Base-by-base conservation (phyloP, 2,329 filamentous ascomycete genomes). In the Alternaria longipes region DNA sequence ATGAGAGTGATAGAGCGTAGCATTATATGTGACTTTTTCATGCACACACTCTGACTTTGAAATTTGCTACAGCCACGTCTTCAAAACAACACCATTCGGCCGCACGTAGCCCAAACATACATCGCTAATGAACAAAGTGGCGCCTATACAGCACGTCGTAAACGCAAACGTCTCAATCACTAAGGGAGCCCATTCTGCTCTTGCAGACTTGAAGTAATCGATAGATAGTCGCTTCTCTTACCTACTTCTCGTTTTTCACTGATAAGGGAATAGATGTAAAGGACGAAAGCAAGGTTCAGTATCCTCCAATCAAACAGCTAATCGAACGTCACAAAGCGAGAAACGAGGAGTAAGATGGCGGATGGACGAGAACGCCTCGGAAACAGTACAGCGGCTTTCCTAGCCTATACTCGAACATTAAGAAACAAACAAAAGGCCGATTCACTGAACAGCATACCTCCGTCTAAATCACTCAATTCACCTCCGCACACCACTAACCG, bases 381-480 rank as follows among this genome's bases (percentile, higher is more conserved):
- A 56, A 40, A 50, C 32, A 14, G 7, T 50, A 11, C 40, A 57
- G 38, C 45, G 41, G 14, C 47, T 61, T 16, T 50, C 46, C 18
- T 26, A 91, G 93, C 80, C 82, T 94, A 67, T 94, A 93, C 82
- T 92, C 93, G 82, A 90, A 91, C 74, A 83, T 94, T 62, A 86
- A 90, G 55, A 88, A 88, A 74, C 91, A 92, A 77, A 86, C 85
- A 76, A 96, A 97, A 89, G 54, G 64, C 22, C 85, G 89, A 26
- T 94, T 94, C 78, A 88, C 89, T 6, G 91, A 94, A 78, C 91
- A 88, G 86, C 91, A 91, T 78, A 90, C 91, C 8, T 91, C 91
- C 28, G 88, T 91, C 80, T 94, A 94, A 77, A 88, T 94, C 64
- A 91, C 91, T 8, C 91, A 94, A 80, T 93, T 94, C 90, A 90